These are phyloP conservation scores for Tetragonia tetragonoides DNA, from an alignment of 148 eudicot genomes.

Conservation along the genomic window DNA sequence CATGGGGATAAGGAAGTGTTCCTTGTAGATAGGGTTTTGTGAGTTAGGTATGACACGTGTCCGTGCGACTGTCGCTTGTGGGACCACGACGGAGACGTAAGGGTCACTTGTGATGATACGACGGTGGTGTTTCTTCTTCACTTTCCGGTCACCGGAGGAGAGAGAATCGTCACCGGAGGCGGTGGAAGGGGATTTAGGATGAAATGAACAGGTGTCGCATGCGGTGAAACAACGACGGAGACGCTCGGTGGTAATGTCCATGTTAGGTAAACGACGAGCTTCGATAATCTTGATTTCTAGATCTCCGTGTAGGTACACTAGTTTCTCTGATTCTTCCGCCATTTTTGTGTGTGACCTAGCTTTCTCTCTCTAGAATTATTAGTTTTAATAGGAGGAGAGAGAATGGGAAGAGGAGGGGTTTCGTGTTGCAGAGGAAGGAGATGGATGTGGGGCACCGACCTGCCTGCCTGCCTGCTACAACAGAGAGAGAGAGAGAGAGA, in stretches of 20 bases:
- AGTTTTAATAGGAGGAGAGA: neutral
- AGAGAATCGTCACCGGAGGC: neutral
- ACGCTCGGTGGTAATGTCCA: conserved; percentile 72
- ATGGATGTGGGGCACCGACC: neutral
- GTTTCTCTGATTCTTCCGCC: conserved; percentile 39
- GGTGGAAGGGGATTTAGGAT: neutral
- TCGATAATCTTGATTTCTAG: conserved; percentile 49
- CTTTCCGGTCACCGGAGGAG: conserved; percentile 17
- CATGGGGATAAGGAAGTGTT: conserved; percentile 47
- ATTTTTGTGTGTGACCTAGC: conserved; percentile 14
- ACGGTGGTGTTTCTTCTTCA: conserved; percentile 36
- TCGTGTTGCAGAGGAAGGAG: neutral
- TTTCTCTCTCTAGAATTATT: neutral
- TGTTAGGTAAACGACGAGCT: conserved; percentile 78
- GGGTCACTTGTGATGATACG: conserved; percentile 89
- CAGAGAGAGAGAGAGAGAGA: neutral
- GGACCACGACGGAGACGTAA: conserved; percentile 66
- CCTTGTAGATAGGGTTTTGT: conserved; percentile 66
- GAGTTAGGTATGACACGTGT: conserved; percentile 71
- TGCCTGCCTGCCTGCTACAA: neutral
- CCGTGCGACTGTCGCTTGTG: conserved; percentile 70
- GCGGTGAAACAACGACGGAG: conserved; percentile 67
- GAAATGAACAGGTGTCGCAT: conserved; percentile 35
- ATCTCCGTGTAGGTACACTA: conserved; percentile 69
- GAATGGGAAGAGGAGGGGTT: neutral